phyloP scores from a whole-genome alignment of 805 yeast genomes.

The Kodamaea leandrae region DNA sequence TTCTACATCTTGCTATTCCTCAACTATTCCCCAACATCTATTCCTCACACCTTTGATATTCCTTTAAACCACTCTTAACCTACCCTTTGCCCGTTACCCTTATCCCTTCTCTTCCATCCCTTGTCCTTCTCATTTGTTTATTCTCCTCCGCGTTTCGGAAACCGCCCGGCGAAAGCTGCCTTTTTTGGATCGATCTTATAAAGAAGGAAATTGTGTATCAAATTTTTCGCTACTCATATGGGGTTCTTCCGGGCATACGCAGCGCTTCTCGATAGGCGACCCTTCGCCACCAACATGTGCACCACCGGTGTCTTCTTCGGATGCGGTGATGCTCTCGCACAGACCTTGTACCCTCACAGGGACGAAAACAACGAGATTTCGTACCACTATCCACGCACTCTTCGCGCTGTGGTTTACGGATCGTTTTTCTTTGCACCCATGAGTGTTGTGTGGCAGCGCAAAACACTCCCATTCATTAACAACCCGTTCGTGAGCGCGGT shows the following conservation, averaged over 20 bases:
- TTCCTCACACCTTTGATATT: too few species aligned
- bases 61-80: too few species aligned
- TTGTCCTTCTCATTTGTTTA: too few species aligned
- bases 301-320: slow-evolving; percentile 51
- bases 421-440: slow-evolving; percentile 38
- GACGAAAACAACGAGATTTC: slow-evolving; percentile 19
- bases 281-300: slow-evolving; percentile 52
- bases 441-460: slow-evolving; percentile 38
- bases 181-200: too few species aligned
- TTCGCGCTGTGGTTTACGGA: slow-evolving; percentile 39
- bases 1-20: too few species aligned
- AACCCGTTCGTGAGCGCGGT: slow-evolving; percentile 32
- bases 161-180: too few species aligned
- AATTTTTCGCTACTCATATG: slow-evolving; percentile 7
- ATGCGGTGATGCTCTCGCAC: slow-evolving; percentile 43
- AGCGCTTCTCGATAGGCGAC: slow-evolving; percentile 38
- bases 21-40: too few species aligned
- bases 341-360: slow-evolving; percentile 35
- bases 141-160: too few species aligned
- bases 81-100: too few species aligned
- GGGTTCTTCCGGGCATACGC: slow-evolving; percentile 19
- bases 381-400: slow-evolving; percentile 29
- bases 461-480: slow-evolving; percentile 33
- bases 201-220: too few species aligned
- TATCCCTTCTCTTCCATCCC: too few species aligned